Conservation (phyloP, 257 asterid genomes). For the Orobanche coerulescens region DNA sequence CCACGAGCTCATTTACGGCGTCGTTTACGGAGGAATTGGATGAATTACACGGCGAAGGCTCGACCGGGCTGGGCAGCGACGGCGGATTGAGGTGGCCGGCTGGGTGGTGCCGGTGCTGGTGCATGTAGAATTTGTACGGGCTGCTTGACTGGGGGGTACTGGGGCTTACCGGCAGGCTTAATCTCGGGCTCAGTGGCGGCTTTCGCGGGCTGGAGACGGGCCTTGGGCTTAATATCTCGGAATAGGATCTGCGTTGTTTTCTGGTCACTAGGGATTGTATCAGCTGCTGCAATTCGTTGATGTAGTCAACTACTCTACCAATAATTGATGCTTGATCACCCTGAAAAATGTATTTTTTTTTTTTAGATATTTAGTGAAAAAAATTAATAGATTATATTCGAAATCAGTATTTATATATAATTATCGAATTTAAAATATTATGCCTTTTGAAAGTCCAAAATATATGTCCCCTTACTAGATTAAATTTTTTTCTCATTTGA, state of each 20-base stretch:
- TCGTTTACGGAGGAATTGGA: conserved; percentile 36
- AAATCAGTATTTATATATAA: too few relatives aligned
- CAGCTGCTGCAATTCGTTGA: conserved; percentile 71
- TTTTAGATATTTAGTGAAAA: too few relatives aligned
- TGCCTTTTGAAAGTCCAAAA: too few relatives aligned
- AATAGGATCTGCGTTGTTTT: conserved; percentile 59
- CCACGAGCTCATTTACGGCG: conserved; percentile 68
- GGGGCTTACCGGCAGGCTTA: conserved; percentile 66
- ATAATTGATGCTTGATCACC: conserved; percentile 94
- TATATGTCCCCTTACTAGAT: too few relatives aligned
- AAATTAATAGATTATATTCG: too few relatives aligned
- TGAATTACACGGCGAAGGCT: conserved; percentile 46
- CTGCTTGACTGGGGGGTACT: conserved; percentile 73
- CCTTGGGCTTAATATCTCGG: conserved; percentile 49
- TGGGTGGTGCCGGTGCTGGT: conserved; percentile 14
- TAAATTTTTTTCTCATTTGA: too few relatives aligned
- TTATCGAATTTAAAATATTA: too few relatives aligned
- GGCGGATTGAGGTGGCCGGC: conserved; percentile 15
- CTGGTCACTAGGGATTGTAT: conserved; percentile 65
- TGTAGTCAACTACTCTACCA: conserved; percentile 86
- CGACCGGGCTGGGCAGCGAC: conserved; percentile 27
- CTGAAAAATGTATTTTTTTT: too few relatives aligned
- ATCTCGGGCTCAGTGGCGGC: conserved; percentile 64
- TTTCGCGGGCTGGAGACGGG: conserved; percentile 47
- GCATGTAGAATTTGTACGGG: conserved; percentile 50